Base-by-base conservation (phyloP, 2,329 filamentous ascomycete genomes). In the Chaetothyriales sp. region DNA sequence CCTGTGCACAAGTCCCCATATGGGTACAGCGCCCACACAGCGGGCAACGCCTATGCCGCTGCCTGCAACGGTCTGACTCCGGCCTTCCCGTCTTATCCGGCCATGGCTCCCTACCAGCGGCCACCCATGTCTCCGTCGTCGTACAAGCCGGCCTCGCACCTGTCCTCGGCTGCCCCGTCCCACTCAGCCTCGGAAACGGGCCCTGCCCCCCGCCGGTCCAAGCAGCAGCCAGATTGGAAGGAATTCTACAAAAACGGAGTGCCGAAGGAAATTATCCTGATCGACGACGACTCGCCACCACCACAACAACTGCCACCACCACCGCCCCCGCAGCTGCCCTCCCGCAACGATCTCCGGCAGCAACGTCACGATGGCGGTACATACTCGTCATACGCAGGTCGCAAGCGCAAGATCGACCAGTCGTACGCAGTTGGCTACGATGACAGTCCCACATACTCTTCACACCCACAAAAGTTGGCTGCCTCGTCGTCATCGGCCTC, bases 201-300 rank as follows among this genome's bases (percentile, higher is more conserved):
- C 63, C 53, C 64, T 63, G 22, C 3, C 22, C 22, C 32, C 32
- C 71, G 55, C 65, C 69, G 62, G 62, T 68, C 47, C 74, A 55
- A 66, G 63, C 64, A 76, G 75, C 64, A 80, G 58, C 83, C 84
- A 47, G 81, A 92, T 67, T 92, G 86, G 86, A 73, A 77, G 52
- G 79, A 76, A 57, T 92, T 89, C 63, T 90, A 89, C 66, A 83
- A 83, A 64, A 89, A 90, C 65, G 86, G 86, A 3, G 70, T 88
- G 22, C 86, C 86, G 20, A 83, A 86, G 64, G 86, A 92, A 70
- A 80, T 92, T 63, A 90, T 92, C 62, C 80, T 90, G 61, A 92
- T 92, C 61, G 80, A 84, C 57, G 74, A 73, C 58, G 83, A 89
- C 65, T 80, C 79, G 3, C 83, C 83, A 48, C 67, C 69, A 9